Conservation (phyloP, 23 red algal species). For the Gracilaria caudata region DNA sequence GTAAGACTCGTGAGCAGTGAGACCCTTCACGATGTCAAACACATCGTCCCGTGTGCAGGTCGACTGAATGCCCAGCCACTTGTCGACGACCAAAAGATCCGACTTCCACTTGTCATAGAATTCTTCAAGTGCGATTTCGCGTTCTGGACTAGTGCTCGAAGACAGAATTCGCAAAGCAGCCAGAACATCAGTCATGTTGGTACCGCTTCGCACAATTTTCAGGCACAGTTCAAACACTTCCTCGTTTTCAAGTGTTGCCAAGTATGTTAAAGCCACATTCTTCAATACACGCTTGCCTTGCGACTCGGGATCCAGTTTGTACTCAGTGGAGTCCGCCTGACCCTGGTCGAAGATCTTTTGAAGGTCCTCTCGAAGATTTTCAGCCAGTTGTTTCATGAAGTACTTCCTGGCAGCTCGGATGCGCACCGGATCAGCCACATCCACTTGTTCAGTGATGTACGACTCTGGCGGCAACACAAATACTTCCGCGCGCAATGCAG, state of each 20-base stretch:
- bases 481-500: conserved; percentile 76
- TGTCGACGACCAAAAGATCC: conserved; percentile 80
- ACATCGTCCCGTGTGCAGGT: conserved; percentile 72
- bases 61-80: conserved; percentile 94
- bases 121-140: conserved; percentile 74
- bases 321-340: conserved; percentile 32
- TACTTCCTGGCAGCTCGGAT: conserved; percentile 75
- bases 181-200: conserved; percentile 91
- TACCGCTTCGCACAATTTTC: conserved; percentile 60
- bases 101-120: conserved; percentile 96
- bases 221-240: conserved; percentile 55
- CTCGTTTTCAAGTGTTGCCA: conserved; percentile 59
- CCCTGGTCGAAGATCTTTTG: conserved; percentile 45
- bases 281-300: conserved; percentile 84
- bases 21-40: conserved; percentile 73
- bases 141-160: conserved; percentile 46
- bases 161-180: conserved; percentile 75
- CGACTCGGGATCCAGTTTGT: conserved; percentile 74
- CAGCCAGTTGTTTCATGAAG: conserved; percentile 69
- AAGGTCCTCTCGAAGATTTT: conserved; percentile 48
- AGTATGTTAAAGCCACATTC: conserved; percentile 65
- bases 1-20: conserved; percentile 80
- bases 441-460: conserved; percentile 77
- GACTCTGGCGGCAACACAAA: conserved; percentile 79
- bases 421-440: conserved; percentile 70